Conservation (phyloP, 1,139 yeast genomes). For the Yamadazyma oceani region DNA sequence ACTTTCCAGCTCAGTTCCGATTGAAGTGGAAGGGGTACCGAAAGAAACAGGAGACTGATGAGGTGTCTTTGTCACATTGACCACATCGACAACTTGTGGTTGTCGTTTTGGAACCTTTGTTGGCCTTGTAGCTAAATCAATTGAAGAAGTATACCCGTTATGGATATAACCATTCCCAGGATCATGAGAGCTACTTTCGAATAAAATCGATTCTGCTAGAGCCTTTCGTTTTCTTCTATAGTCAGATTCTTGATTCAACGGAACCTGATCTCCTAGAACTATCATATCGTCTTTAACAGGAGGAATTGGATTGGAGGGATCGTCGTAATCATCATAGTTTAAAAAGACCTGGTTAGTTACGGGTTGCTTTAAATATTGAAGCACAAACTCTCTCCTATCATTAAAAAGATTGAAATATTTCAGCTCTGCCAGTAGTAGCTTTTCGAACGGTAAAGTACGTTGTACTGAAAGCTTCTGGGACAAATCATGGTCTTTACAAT, state of each 20-base stretch:
- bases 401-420: not conserved
- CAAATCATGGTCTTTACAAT: slow-evolving; percentile 16
- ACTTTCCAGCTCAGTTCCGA: too few relatives aligned
- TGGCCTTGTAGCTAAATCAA: too few relatives aligned
- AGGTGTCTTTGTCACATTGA: too few relatives aligned
- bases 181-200: too few relatives aligned
- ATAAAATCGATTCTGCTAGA: not conserved
- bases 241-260: not conserved
- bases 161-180: too few relatives aligned
- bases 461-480: slow-evolving; percentile 11
- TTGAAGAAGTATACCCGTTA: too few relatives aligned
- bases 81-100: too few relatives aligned
- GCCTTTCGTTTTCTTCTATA: not conserved
- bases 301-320: not conserved
- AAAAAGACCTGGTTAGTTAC: not conserved
- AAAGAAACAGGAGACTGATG: too few relatives aligned
- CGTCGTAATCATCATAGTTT: not conserved
- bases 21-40: too few relatives aligned
- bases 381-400: slow-evolving; percentile 2
- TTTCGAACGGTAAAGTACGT: slow-evolving; percentile 10
- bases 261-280: slow-evolving; percentile 9
- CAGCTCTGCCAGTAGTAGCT: not conserved
- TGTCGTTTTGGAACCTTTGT: too few relatives aligned
- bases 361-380: not conserved
- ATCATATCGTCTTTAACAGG: slow-evolving; percentile 3